Base-by-base conservation (phyloP, 176 grass and related monocot genomes). In the Hsuehochloa calcarea region DNA sequence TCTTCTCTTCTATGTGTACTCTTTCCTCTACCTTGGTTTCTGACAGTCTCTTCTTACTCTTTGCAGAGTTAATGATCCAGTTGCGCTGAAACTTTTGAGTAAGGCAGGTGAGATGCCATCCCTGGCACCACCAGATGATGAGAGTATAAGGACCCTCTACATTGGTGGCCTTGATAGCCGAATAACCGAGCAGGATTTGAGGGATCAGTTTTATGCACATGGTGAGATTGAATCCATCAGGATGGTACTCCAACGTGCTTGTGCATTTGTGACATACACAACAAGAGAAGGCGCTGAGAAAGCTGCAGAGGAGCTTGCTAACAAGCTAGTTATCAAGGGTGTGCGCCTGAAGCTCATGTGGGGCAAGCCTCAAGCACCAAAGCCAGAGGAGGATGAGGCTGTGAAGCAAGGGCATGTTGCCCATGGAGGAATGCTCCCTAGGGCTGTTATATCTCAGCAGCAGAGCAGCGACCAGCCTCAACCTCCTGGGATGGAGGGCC, bases 71-170 rank as follows among this genome's bases (percentile, higher is more conserved):
- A 94, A 99, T 43, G 93, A 99, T 47, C 96, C 96, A 44, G 93
- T 99, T 85, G 93, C 96, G 63, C 1, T 85, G 80, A 99, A 99
- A 85, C 87, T 99, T 69, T 79, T 99, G 85, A 15, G 93, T 52
- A 99, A 96, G 93, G 93, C 93, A 27, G 93, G 93, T 82, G 96
- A 99, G 79, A 99, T 99, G 96, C 93, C 96, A 62, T 88, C 96
- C 12, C 82, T 94, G 71, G 82, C 89, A 73, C 91, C 93, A 3
- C 96, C 96, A 27, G 96, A 99, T 39, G 96, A 96, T 79, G 93
- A 99, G 78, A 88, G 80, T 85, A 96, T 99, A 90, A 91, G 90
- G 65, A 96, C 93, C 45, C 91, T 99, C 12, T 99, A 99, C 70
- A 78, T 99, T 43, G 96, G 96, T 58, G 96, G 93, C 47, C 91